phyloP scores from a whole-genome alignment of 148 eudicot genomes.

The Rhododendron ovatum region DNA sequence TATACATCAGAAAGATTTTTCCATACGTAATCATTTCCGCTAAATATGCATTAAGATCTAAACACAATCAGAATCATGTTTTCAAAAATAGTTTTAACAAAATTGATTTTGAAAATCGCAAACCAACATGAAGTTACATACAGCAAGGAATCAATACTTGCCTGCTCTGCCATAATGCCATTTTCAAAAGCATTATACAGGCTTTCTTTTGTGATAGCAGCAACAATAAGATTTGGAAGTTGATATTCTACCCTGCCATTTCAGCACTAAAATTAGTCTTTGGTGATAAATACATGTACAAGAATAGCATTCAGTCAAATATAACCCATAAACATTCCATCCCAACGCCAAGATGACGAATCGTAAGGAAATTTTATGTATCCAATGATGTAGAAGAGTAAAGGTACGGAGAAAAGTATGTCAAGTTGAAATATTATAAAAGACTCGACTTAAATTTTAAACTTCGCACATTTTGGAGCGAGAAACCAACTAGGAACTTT shows the following conservation, averaged over 20 bases:
- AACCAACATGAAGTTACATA: neutral
- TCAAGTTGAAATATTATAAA: neutral
- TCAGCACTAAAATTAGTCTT: slow-evolving; percentile 1
- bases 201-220: slow-evolving; percentile 80
- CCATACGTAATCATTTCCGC: neutral
- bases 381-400: neutral
- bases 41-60: neutral
- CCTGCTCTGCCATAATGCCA: slow-evolving; percentile 93
- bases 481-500: neutral
- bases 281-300: neutral
- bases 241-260: slow-evolving; percentile 82
- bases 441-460: neutral
- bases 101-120: neutral
- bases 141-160: slow-evolving; percentile 20
- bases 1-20: neutral
- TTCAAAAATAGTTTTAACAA: neutral
- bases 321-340: neutral
- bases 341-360: neutral
- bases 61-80: neutral
- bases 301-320: neutral
- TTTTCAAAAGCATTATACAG: slow-evolving; percentile 78
- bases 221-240: slow-evolving; percentile 90
- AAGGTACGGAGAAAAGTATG: neutral
- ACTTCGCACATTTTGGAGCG: neutral
- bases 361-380: too few species aligned